These are phyloP conservation scores for Nidularia pulvinata DNA, from an alignment of 768 basidiomycete genomes.

Conservation along the genomic window DNA sequence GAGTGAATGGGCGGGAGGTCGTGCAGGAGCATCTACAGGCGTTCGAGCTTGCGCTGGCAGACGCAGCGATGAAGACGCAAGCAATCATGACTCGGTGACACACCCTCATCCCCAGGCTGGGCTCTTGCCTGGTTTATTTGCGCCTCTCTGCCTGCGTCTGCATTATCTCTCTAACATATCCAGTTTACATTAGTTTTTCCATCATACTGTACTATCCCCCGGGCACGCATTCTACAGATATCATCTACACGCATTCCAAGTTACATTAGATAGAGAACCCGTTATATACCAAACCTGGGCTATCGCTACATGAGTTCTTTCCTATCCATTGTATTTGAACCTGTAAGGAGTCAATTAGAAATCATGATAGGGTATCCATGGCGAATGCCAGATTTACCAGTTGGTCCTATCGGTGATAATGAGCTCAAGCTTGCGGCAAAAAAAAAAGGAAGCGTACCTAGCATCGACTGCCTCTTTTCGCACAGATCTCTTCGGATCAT, in stretches of 20 bases:
- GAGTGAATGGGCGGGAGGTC: slow-evolving; percentile 67
- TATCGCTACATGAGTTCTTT: slow-evolving; percentile 1
- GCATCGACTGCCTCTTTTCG: slow-evolving; percentile 90
- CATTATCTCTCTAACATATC: slow-evolving; percentile 24
- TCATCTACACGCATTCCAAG: slow-evolving; percentile 1
- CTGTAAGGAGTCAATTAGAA: slow-evolving; percentile 26
- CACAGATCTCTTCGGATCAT: slow-evolving; percentile 88
- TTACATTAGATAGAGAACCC: slow-evolving; percentile 8
- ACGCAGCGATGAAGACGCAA: slow-evolving; percentile 75
- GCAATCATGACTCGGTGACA: slow-evolving; percentile 78
- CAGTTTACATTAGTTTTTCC: slow-evolving; percentile 19
- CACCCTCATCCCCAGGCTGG: slow-evolving; percentile 1
- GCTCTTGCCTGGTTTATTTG: neutral
- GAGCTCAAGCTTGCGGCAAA: neutral
- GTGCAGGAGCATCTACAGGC: slow-evolving; percentile 81
- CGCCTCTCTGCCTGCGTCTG: neutral
- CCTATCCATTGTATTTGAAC: slow-evolving; percentile 61
- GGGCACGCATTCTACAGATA: neutral
- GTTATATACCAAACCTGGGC: slow-evolving; percentile 6
- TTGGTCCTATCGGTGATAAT: slow-evolving; percentile 33
- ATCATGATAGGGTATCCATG: slow-evolving; percentile 7
- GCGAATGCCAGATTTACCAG: slow-evolving; percentile 31
- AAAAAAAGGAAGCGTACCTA: slow-evolving; percentile 24
- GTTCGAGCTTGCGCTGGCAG: slow-evolving; percentile 70
- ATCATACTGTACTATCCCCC: slow-evolving; percentile 22